Evolutionary conservation across 1,284 basidiomycete species (phyloP), one percentile per base, ranked within the genome.

Genomic region (Moesziomyces sp.): DNA sequence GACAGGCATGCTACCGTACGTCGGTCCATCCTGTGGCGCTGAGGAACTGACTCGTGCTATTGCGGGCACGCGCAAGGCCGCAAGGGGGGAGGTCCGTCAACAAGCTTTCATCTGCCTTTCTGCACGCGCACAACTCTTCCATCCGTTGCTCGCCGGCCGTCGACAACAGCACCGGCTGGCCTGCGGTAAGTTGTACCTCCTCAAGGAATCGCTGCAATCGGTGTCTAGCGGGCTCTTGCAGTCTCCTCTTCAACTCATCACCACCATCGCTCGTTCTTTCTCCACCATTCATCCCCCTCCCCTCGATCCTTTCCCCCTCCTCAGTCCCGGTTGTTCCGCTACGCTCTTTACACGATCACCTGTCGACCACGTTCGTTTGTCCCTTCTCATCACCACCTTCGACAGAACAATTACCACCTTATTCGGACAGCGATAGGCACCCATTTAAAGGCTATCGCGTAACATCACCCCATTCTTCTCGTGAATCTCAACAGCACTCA

Each of bases 291-390:
- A 8, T 46, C 13, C n/a, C 16, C 38, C 8, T 26, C 46, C 24
- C 42, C 48, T 34, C 44, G 26, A 7, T 28, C 55, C 46, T 19
- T 45, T 35, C 24, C 9, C 30, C 24, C 24, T 34, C 16, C 34
- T 43, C 35, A 19, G 38, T 30, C 44, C 6, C 9, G 6, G 46
- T 46, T 26, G 16, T 18, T 14, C 46, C 46, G 8, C 24, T 13
- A 28, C 24, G 7, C 46, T 46, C 16, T 28, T 18, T 46, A 16
- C 46, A 46, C 46, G 23, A 23, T 18, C 11, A 11, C 13, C 43
- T 50, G 19, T 28, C 46, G 19, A 43, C 28, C 58, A 59, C 50
- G 18, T 35, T 53, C 51, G 42, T 53, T 59, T 52, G 35, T 48
- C 51, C n/a, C 19, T 44, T 46, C 6, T 9, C 19, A 18, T 40